phyloP scores from a whole-genome alignment of 2,329 filamentous ascomycete species.

The Cladosporium cucumerinum region DNA sequence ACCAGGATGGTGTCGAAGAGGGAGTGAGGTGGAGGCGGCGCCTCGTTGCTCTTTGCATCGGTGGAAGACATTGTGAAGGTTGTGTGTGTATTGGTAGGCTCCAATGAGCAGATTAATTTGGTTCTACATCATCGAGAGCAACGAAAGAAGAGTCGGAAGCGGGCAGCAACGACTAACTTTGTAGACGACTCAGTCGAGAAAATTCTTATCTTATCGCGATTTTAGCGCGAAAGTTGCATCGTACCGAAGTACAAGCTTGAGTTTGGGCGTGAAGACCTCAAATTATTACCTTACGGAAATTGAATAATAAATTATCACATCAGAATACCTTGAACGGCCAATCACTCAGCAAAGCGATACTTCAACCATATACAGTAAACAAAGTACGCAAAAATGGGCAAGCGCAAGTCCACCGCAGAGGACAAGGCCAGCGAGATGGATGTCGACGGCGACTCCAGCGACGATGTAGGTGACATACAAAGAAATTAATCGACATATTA shows the following conservation, averaged over 20 bases:
- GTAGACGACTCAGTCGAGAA: background rate
- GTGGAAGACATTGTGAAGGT: constrained; percentile 25
- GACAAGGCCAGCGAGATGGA: constrained; percentile 41
- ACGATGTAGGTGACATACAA: constrained; percentile 25
- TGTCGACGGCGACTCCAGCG: constrained; percentile 35
- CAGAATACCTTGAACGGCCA: background rate
- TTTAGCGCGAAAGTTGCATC: constrained; percentile 7
- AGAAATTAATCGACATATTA: background rate
- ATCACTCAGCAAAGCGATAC: background rate
- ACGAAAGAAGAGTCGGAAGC: constrained; percentile 10
- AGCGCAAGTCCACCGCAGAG: constrained; percentile 49
- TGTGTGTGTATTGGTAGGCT: background rate
- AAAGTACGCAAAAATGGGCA: constrained; percentile 40
- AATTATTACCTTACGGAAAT: background rate
- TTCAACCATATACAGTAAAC: background rate
- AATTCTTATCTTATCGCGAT: constrained; percentile 13
- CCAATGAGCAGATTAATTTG: constrained; percentile 5
- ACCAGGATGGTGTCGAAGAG: constrained; percentile 66
- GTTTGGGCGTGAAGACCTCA: background rate
- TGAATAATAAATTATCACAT: background rate
- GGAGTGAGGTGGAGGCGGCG: constrained; percentile 46
- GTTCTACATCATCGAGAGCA: constrained; percentile 17
- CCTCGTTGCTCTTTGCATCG: constrained; percentile 34
- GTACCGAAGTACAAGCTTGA: constrained; percentile 1
- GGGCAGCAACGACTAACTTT: background rate